A percentile compares a stretch with the other conserved stretches of the same genome.
These are phyloP conservation scores for Fusarium udum DNA, from an alignment of 2,329 filamentous ascomycete species.

Conservation along the genomic window DNA sequence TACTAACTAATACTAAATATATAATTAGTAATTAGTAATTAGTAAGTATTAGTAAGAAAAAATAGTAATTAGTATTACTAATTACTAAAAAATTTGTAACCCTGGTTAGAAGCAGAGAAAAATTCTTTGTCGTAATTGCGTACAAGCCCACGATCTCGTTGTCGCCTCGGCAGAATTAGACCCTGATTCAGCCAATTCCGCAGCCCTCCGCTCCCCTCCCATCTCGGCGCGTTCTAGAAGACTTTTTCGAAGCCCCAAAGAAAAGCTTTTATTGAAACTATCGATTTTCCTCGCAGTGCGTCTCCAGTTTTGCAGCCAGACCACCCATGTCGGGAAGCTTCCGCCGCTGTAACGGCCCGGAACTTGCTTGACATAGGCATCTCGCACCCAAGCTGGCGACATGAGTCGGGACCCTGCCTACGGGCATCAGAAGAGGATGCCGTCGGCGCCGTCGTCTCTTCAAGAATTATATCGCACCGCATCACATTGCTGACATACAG, in stretches of 20 bases:
- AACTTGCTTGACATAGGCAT: constrained; percentile 20
- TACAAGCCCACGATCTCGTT: constrained; percentile 12
- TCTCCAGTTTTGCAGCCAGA: constrained; percentile 26
- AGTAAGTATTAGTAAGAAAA: too few species aligned
- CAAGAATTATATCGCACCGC: neutral
- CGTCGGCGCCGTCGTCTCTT: neutral
- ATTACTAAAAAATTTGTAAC: too few species aligned
- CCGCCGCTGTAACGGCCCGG: constrained; percentile 23
- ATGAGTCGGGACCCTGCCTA: constrained; percentile 20
- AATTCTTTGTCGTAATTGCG: constrained; percentile 8
- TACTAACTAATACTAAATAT: too few species aligned
- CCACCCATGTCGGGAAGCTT: constrained; percentile 15
- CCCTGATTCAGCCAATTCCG: constrained; percentile 22
- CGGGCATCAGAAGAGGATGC: constrained; percentile 19
- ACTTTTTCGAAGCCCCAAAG: constrained; percentile 18
- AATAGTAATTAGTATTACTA: too few species aligned
- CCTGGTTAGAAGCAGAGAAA: too few species aligned
- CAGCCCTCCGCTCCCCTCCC: neutral
- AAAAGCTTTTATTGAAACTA: constrained; percentile 21
- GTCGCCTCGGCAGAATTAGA: constrained; percentile 6
- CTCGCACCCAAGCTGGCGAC: constrained; percentile 1
- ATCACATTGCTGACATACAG: constrained; percentile 3
- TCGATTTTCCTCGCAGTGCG: constrained; percentile 13
- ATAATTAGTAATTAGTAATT: too few species aligned
- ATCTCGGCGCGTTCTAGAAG: constrained; percentile 27